Evolutionary conservation across 768 basidiomycete genomes (phyloP).

Genomic region (Glaciozyma martinii): DNA sequence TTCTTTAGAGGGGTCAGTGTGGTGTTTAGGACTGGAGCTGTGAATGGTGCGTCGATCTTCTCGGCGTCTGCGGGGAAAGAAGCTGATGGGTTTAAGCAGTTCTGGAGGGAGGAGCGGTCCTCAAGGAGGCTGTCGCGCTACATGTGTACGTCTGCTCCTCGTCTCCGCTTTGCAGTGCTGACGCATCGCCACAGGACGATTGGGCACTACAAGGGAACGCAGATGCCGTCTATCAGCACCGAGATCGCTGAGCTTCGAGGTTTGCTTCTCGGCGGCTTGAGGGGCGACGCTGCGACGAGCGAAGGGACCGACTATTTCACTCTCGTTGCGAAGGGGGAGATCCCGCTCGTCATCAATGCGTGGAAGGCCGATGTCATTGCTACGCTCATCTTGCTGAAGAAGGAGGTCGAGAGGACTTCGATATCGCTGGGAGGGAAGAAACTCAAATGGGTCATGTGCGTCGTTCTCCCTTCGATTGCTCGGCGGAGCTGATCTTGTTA

Average conservation of each 20-base stretch:
- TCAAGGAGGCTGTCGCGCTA: slow-evolving; percentile 55
- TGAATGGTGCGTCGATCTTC: neutral
- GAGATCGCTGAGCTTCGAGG: slow-evolving; percentile 65
- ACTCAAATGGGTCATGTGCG: slow-evolving; percentile 47
- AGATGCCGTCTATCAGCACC: slow-evolving; percentile 59
- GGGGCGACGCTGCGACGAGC: neutral
- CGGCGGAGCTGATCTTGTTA: neutral
- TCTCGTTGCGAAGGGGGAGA: slow-evolving; percentile 43
- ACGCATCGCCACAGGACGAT: no score
- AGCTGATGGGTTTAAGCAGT: neutral
- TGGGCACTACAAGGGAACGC: slow-evolving; percentile 44
- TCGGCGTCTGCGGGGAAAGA: neutral
- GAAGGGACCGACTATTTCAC: slow-evolving; percentile 1
- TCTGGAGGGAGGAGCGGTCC: slow-evolving; percentile 55
- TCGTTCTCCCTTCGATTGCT: neutral
- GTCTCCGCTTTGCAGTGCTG: neutral
- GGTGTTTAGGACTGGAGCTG: slow-evolving; percentile 16
- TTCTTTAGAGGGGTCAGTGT: slow-evolving; percentile 13
- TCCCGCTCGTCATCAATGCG: slow-evolving; percentile 56
- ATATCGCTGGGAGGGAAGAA: slow-evolving; percentile 37
- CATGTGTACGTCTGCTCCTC: slow-evolving; percentile 51
- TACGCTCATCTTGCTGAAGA: slow-evolving; percentile 55
- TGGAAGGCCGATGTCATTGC: slow-evolving; percentile 65
- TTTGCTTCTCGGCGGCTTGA: slow-evolving; percentile 46
- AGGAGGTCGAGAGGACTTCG: slow-evolving; percentile 47